Conservation (phyloP, 2,329 filamentous ascomycete species). For the Sclerotinia nivalis region DNA sequence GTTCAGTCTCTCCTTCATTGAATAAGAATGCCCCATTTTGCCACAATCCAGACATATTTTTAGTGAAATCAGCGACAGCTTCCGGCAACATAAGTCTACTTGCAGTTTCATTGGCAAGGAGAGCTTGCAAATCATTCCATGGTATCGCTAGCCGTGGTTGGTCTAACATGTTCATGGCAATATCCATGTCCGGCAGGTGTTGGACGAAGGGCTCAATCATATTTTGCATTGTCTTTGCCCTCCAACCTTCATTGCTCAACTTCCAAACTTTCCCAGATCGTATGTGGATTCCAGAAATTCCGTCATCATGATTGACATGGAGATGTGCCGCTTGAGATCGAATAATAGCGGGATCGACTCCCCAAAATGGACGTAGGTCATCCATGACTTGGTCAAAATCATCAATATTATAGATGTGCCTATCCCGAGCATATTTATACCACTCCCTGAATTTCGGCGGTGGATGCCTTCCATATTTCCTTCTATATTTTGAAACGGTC, state of each 20-base stretch:
- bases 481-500: constrained; percentile 57
- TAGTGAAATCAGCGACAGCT: constrained; percentile 47
- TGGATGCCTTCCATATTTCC: constrained; percentile 58
- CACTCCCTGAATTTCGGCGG: constrained; percentile 65
- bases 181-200: constrained; percentile 63
- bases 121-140: constrained; percentile 55
- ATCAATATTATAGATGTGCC: constrained; percentile 59
- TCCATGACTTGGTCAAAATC: constrained; percentile 66
- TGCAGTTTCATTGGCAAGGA: constrained; percentile 51
- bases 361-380: constrained; percentile 63
- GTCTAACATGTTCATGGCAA: constrained; percentile 65
- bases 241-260: constrained; percentile 44
- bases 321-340: constrained; percentile 48
- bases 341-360: constrained; percentile 41
- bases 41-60: constrained; percentile 44
- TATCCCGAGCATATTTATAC: constrained; percentile 55
- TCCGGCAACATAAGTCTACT: constrained; percentile 48
- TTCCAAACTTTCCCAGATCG: constrained; percentile 41
- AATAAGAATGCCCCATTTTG: constrained; percentile 31
- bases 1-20: constrained; percentile 29
- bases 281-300: constrained; percentile 38
- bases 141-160: constrained; percentile 63
- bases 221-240: constrained; percentile 45
- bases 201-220: constrained; percentile 48
- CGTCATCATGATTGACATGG: constrained; percentile 32